Evolutionary conservation across 2,329 filamentous ascomycete species (phyloP), one percentile per base, ranked within the genome.

Genomic region (Aspergillus sp.): DNA sequence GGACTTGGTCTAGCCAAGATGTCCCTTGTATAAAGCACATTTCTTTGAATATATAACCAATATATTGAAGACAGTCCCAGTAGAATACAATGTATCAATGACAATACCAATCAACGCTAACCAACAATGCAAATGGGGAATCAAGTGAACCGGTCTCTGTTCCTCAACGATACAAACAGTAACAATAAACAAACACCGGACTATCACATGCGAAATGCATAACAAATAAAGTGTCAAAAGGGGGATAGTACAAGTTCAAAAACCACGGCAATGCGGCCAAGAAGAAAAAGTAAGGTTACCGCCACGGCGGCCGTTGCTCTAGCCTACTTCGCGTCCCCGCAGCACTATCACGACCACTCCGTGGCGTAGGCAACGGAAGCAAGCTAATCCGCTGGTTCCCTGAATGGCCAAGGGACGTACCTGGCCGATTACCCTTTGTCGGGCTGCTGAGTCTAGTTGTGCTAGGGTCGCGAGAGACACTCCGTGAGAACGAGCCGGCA

Each of bases 361-460:
- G 56, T 15, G 39, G 44, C 46, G 62, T 68, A 2, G 67, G 64
- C 41, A 70, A 47, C 19, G 71, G 71, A 33, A 74, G 60, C 48
- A 73, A 56, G 55, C 70, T 73, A 27, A 60, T 58, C 10, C 71
- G 63, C 12, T 67, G 64, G 43, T 56, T 64, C 9, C 55, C 60
- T 2, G 66, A 66, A 55, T 71, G 68, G 1, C 69, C 69, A 9
- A 72, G 55, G 2, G 69, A 54, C 2, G 69, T 71, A 1, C 64
- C 69, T 1, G 71, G 69, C 13, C 69, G 63, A 9, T 52, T 43
- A 3, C 60, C 48, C 47, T 62, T 67, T 25, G 54, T 67, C 13
- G 64, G 60, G 25, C 58, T 63, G 12, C 45, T 52, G 15, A 58
- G 48, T 7, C 37, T 39, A n/a, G 41, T 47, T 15, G 33, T 48